Evolutionary conservation across 148 eudicot species (phyloP), one percentile per base, ranked within the genome.

Genomic region (Nepenthes mirabilis): DNA sequence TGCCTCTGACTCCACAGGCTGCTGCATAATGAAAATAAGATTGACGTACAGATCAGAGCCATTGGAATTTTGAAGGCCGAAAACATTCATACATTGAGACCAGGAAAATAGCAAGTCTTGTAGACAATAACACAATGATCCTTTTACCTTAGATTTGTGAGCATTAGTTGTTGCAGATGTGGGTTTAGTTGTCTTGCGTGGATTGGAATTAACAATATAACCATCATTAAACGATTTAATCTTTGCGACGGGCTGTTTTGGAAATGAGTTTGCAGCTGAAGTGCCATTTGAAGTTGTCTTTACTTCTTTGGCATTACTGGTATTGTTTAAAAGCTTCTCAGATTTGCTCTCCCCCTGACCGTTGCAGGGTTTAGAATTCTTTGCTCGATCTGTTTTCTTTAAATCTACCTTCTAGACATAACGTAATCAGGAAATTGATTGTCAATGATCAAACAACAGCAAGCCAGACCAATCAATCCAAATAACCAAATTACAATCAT

Each of bases 311-410:
- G 43, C 63, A 55, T 64, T 74, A 52, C 54, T 65, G 54, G 52
- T 62, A 68, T 84, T 91, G 72, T 73, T 73, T 23, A 65, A 61
- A 61, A 68, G 65, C 70, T 77, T 84, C 66, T 70, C 83, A 57
- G 36, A 72, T 71, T 72, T 84, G 62, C 59, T 65, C 66, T 61
- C 79, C 14, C 50, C 72, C 61, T 64, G 70, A 73, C 54, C 71
- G 60, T 65, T 78, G 23, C 64, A 79, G 37, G 73, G 63, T 59
- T 79, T 69, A 14, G 52, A 66, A 57, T 61, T 74, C 71, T 75
- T 78, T 48, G 67, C 61, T 33, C 49, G 55, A 34, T 47, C 53
- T n/a, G 54, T 45, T 59, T 73, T 70, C 60, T 67, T 60, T 33
- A 56, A 66, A 73, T 61, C 79, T 72, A 59, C 77, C 58, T 78